Base-by-base conservation (phyloP, 148 eudicot genomes). In the Camellia japonica region DNA sequence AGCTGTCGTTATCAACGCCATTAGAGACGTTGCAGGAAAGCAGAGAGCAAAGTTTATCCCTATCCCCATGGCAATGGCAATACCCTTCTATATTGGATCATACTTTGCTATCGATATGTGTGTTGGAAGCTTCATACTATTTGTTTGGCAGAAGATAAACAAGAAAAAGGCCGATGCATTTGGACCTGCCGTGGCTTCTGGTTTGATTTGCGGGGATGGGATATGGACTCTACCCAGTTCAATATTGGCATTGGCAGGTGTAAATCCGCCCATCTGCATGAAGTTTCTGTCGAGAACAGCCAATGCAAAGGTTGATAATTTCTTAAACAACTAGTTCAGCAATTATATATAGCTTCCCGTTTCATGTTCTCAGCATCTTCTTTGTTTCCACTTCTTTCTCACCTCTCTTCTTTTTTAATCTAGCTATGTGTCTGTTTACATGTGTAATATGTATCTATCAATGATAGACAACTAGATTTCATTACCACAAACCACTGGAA, bases 141-240 rank as follows among this genome's bases (percentile, higher is more conserved):
- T 88, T 68, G 42, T 89, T 1, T 91, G 94, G 94, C 10, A 61
- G 20, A 76, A 23, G 61, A 64, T 70, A 23, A 76, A 88, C 56
- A 89, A 85, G 87, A 84, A 75, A 0, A 73, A 85, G 71, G 91
- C 91, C 0, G 87, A 86, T 42, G 87, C 89, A 7, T 91, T 83
- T 78, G 88, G 72, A 38, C 88, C 91, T 3, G 92, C 92, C 0
- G 86, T 91, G 54, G 94, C 94, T 62, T 88, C 94, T 15, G 94
- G 92, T 12, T 85, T 91, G 83, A 91, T 91, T 64, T 91, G 94
- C 65, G 94, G 94, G 6, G 94, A 91, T 18, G 94, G 94, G 79
- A 86, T 91, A 43, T 91, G 94, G 94, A 80, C 90, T 52, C 62
- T 91, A 82, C 94, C 94, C 0, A 81, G 87, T 69, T 88, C 94